These are phyloP conservation scores for Hymenoscyphus fraxineus DNA, from an alignment of 2,329 filamentous ascomycete genomes.

Conservation along the genomic window DNA sequence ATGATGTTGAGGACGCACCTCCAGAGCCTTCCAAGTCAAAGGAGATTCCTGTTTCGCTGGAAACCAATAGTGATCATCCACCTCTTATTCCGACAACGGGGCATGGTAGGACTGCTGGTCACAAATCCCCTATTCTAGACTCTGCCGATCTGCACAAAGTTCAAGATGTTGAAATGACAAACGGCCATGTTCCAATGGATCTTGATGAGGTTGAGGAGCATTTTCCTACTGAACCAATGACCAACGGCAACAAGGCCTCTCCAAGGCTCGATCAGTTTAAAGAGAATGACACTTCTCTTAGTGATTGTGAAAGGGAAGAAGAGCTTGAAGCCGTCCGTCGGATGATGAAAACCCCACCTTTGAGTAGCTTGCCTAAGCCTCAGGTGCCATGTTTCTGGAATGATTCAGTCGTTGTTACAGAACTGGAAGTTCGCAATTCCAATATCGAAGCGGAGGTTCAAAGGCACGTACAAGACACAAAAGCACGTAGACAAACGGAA, in stretches of 20 bases:
- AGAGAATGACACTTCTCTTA: conserved; percentile 24
- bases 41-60: not conserved
- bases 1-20: not conserved
- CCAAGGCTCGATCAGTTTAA: conserved; percentile 13
- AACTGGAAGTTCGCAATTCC: conserved; percentile 21
- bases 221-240: not conserved
- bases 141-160: not conserved
- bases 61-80: not conserved
- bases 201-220: not conserved
- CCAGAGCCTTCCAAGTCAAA: not conserved
- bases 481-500: conserved; percentile 19
- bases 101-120: not conserved
- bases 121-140: not conserved
- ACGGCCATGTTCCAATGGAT: conserved; percentile 8
- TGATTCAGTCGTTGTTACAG: conserved; percentile 26
- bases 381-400: conserved; percentile 25
- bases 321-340: conserved; percentile 28
- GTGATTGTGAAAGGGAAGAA: conserved; percentile 24
- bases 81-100: not conserved
- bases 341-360: conserved; percentile 33
- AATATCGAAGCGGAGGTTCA: conserved; percentile 20
- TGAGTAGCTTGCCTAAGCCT: conserved; percentile 27
- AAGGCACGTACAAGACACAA: conserved; percentile 18
- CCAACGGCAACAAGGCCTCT: not conserved
- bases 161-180: not conserved